A percentile compares a stretch with the other conserved stretches of the same genome.
Conservation (phyloP, 306 rosid genomes). For the Quercus suber region DNA sequence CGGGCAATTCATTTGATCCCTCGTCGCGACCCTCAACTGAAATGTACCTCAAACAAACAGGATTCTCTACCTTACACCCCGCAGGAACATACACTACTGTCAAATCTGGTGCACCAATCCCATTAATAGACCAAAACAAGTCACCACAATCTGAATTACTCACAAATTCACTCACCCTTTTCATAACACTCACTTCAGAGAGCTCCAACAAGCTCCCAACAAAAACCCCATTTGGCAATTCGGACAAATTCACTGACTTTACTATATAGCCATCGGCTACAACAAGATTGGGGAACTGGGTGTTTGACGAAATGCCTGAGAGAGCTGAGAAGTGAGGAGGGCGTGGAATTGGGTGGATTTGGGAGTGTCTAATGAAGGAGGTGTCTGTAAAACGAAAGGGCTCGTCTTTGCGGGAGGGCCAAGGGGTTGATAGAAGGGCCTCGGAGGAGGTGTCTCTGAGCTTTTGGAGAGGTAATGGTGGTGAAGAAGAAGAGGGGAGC, state of each 20-base stretch:
- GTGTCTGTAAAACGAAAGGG: conserved; percentile 87
- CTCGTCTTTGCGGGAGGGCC: conserved; percentile 93
- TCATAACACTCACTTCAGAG: conserved; percentile 24
- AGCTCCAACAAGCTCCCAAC: conserved; percentile 56
- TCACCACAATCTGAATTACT: conserved; percentile 39
- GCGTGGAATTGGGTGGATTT: conserved; percentile 52
- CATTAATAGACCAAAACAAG: conserved; percentile 92
- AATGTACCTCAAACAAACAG: conserved; percentile 56
- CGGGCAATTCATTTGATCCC: conserved; percentile 39
- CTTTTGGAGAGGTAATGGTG: conserved; percentile 54
- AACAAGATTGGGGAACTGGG: conserved; percentile 41
- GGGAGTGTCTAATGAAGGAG: conserved; percentile 62
- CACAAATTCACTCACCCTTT: conserved; percentile 45
- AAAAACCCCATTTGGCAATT: conserved; percentile 55
- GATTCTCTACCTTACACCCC: conserved; percentile 58
- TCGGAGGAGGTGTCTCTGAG: conserved; percentile 61
- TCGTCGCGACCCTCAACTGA: conserved; percentile 36
- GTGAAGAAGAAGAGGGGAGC: conserved; percentile 37
- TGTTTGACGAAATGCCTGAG: neutral
- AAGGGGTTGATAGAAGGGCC: conserved; percentile 70
- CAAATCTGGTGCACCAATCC: conserved; percentile 83
- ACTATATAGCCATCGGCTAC: conserved; percentile 56
- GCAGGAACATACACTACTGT: conserved; percentile 73
- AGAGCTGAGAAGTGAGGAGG: conserved; percentile 28
- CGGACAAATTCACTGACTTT: conserved; percentile 21